These are phyloP conservation scores for Candida frijolesensis DNA, from an alignment of 1,139 yeast genomes.

Conservation along the genomic window DNA sequence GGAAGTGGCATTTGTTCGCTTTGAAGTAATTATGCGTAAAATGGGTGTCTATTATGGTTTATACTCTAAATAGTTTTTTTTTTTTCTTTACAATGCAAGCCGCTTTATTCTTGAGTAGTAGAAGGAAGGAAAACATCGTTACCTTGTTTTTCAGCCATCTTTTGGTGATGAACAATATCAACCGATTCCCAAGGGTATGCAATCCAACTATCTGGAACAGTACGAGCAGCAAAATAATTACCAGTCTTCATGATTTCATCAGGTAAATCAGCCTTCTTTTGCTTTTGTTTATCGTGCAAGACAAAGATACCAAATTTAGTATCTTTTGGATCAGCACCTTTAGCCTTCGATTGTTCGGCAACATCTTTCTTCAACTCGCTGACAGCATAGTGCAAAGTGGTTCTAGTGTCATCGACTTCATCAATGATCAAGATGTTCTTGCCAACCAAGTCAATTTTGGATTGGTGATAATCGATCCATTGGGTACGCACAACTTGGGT, in stretches of 20 bases:
- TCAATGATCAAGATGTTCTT: conserved; percentile 84
- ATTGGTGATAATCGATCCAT: conserved; percentile 87
- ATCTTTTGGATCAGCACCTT: conserved; percentile 50
- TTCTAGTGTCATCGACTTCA: conserved; percentile 95
- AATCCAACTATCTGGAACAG: conserved; percentile 92
- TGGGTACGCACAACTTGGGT: conserved; percentile 90
- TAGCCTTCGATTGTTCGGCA: conserved; percentile 51
- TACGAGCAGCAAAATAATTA: conserved; percentile 87
- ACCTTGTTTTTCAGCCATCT: conserved; percentile 76
- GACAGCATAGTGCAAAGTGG: conserved; percentile 90
- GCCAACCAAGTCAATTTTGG: conserved; percentile 67
- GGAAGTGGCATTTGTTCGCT: background rate
- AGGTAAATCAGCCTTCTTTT: conserved; percentile 80
- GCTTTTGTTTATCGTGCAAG: conserved; percentile 88
- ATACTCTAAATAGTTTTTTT: background rate
- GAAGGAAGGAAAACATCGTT: conserved; percentile 52
- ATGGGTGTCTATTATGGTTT: conserved; percentile 1
- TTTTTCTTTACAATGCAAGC: background rate
- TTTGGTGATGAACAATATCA: conserved; percentile 87
- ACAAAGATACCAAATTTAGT: conserved; percentile 90
- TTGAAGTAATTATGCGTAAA: background rate
- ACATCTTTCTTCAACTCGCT: conserved; percentile 87
- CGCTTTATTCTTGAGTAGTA: conserved; percentile 20
- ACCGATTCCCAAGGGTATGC: conserved; percentile 97
- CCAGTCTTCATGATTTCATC: conserved; percentile 62